A percentile compares a stretch with the other conserved stretches of the same genome.
phyloP scores from a whole-genome alignment of 169 alveolate genomes.

The Plasmodium billcollinsi region DNA sequence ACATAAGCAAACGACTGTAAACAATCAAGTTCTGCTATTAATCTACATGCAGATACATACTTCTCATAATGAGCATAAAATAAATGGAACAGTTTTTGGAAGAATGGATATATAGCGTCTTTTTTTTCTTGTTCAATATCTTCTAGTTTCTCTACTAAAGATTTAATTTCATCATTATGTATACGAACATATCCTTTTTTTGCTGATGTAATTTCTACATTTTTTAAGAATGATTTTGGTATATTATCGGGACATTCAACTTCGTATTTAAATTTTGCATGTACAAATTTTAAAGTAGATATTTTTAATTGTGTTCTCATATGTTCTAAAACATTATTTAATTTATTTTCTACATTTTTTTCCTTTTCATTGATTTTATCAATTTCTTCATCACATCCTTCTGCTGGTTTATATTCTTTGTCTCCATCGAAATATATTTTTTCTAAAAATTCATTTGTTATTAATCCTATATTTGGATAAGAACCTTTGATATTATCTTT shows the following conservation, averaged over 20 bases:
- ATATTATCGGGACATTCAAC: conserved; percentile 90
- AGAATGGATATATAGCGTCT: conserved; percentile 88
- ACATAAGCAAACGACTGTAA: conserved; percentile 90
- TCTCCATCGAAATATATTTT: conserved; percentile 79
- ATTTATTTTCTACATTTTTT: conserved; percentile 30
- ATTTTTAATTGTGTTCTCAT: conserved; percentile 57
- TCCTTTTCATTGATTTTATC: conserved; percentile 58
- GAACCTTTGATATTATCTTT: conserved; percentile 47
- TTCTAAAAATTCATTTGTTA: conserved; percentile 79
- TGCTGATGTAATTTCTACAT: conserved; percentile 94
- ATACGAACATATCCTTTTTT: conserved; percentile 93
- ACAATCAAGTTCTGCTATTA: conserved; percentile 94
- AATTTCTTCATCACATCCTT: conserved; percentile 77
- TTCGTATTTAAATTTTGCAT: conserved; percentile 93
- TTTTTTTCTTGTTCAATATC: conserved; percentile 91
- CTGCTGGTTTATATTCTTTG: conserved; percentile 80
- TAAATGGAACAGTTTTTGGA: conserved; percentile 85
- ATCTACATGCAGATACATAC: conserved; percentile 42
- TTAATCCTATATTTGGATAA: conserved; percentile 79
- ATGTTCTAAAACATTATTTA: conserved; percentile 69
- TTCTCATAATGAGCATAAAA: conserved; percentile 85
- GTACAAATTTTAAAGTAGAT: conserved; percentile 80
- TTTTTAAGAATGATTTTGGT: conserved; percentile 80
- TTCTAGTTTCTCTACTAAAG: conserved; percentile 87
- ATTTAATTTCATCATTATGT: conserved; percentile 80